A percentile compares a stretch with the other conserved stretches of the same genome.
These are phyloP conservation scores for Cnidoscolus chayamansa DNA, from an alignment of 441 rosid species.

Conservation along the genomic window DNA sequence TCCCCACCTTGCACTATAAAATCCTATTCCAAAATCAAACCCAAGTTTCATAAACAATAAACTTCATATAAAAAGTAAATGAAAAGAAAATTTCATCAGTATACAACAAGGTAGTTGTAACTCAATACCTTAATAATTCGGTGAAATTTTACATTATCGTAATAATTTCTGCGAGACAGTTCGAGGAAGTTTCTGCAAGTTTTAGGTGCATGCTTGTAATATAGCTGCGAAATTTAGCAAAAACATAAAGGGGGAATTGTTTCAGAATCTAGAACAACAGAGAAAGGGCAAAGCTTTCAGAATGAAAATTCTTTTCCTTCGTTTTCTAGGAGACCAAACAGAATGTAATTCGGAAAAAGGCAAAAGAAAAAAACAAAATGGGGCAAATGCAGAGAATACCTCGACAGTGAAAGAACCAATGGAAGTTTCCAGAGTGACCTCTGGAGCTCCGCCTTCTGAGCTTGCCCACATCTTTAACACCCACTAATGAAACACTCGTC, in stretches of 20 bases:
- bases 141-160: slow-evolving; percentile 79
- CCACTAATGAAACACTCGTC: background rate
- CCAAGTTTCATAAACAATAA: slow-evolving; percentile 4
- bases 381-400: slow-evolving; percentile 34
- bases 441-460: slow-evolving; percentile 81
- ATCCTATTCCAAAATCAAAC: slow-evolving; percentile 48
- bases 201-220: slow-evolving; percentile 86
- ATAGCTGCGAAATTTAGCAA: slow-evolving; percentile 44
- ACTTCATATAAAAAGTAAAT: background rate
- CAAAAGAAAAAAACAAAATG: background rate
- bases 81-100: background rate
- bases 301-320: background rate
- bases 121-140: slow-evolving; percentile 75
- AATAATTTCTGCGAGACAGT: slow-evolving; percentile 81
- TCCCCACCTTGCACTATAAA: slow-evolving; percentile 99
- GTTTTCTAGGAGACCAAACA: slow-evolving; percentile 11
- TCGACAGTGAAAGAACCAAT: slow-evolving; percentile 89
- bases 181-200: slow-evolving; percentile 94
- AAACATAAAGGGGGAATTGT: background rate
- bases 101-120: background rate
- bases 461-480: slow-evolving; percentile 59
- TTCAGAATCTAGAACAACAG: background rate
- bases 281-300: background rate
- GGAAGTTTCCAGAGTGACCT: slow-evolving; percentile 92
- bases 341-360: background rate